Evolutionary conservation across 1,139 yeast genomes (phyloP), one percentile per base, ranked within the genome.

Genomic region (Suhomyces choctaworum): DNA sequence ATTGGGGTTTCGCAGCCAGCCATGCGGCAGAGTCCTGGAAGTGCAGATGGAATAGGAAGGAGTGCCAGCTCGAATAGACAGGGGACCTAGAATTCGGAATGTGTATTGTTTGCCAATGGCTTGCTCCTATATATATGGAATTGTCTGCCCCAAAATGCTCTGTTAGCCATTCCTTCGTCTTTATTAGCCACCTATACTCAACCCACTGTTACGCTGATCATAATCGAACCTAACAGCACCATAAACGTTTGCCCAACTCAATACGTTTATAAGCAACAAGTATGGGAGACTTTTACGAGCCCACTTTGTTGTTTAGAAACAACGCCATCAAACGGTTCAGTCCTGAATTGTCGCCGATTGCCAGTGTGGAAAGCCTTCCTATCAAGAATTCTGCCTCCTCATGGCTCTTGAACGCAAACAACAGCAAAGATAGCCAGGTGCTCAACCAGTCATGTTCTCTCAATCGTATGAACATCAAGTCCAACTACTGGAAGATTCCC

Each of bases 401-500:
- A 16, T 63, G 70, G 69, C 36, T 65, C 21, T 46, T 63, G 27
- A 54, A 58, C 29, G 37, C 44, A 5, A 38, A 52, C 33, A 54
- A 52, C 34, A 47, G 56, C 10, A 50, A 52, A 17, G 73, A 67
- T 41, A 62, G 62, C 6, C 58, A 56, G 31, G 55, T 66, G 22
- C 45, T 55, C 21, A 62, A 61, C 42, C 70, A 72, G 46, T 60
- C 74, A 1, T 70, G 76, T 44, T 56, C 72, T 1, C 58, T 66
- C 20, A 61, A 69, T 45, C 52, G 70, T 26, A 46, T 66, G 32
- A 73, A 70, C 41, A 65, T 78, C 33, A 71, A 72, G 39, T 78
- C 83, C 10, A 75, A 70, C 53, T 84, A 84, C 58, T 85, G 94
- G 95, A 76, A 72, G 46, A 83, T 67, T 5, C 87, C 88, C 3